Base-by-base conservation (phyloP, 345 rosid genomes). In the Salix viminalis region DNA sequence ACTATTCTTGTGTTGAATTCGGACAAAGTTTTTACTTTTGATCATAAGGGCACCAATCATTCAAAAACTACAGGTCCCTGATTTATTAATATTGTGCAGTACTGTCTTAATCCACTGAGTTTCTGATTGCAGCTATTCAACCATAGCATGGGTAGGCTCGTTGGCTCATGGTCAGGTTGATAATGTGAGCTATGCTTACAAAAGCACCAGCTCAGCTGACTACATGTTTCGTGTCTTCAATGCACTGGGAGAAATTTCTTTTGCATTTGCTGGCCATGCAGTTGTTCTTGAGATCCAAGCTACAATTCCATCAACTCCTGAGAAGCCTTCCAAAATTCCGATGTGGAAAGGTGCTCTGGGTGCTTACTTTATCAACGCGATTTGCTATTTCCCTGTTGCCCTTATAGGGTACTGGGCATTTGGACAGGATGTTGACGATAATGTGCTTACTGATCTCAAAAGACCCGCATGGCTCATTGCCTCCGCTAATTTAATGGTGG, bases 351-450 rank as follows among this genome's bases (percentile, higher is more conserved):
- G 99, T 2, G 99, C 87, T 2, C 1, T 96, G 0, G 92, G 91
- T 2, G 87, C 98, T 70, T 96, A 96, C 75, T 90, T 96, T 39
- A 74, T 93, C 73, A 93, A 93, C 21, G 99, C 97, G 1, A 80
- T 96, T 32, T 93, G 99, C 87, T 96, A 96, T 73, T 91, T 96
- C 75, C 99, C 98, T 0, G 99, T 93, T n/a, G 99, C 99, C 13
- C 74, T 94, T 1, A 81, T 94, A 1, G 97, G 98, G 4, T 94
- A 94, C 67, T 91, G 95, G 94, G 91, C 88, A 4, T 92, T 91
- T 75, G 98, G 97, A 1, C 89, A 85, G 74, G 92, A 89, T 69
- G 97, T 92, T n/a, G 86, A 89, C 0, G 99, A 95, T 67, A 95
- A 95, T 81, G 95, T 95, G 41, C 88, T 95, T 8, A 83, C 77